Base-by-base conservation (phyloP, 2,329 filamentous ascomycete species). In the Curvularia sp. region DNA sequence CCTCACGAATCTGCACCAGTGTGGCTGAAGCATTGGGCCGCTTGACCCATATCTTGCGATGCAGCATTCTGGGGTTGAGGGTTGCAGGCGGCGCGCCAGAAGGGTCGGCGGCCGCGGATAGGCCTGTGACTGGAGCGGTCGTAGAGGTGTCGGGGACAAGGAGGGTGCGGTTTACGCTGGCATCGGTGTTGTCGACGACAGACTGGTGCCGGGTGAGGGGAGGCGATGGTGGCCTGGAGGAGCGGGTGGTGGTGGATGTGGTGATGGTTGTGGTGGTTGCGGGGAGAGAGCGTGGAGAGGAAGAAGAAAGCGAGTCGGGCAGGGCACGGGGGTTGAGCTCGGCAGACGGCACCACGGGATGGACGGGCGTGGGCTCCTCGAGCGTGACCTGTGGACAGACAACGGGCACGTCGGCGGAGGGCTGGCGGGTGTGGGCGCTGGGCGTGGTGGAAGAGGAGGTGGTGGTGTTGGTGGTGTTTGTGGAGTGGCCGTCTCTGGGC, bases 41-140 rank as follows among this genome's bases (percentile, higher is more conserved):
- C 81, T 90, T 95, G 74, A 98, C 94, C 95, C 95, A 99, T 69
- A 98, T 88, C 83, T 96, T 97, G 75, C 92, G 86, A 57, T 84
- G 87, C 65, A 75, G 74, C 75, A 77, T 75, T 66, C 63, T 54
- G 63, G 72, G 60, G 71, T 64, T 66, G 71, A 73, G 62, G 66
- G 63, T 55, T 49, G 70, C 54, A 8, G 77, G 59, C 15, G 49
- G 70, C 19, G 72, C 59, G 75, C 73, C 60, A 72, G 77, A 71
- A 70, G 82, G 76, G 77, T 80, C 78, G 64, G 75, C 70, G 63
- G 74, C 62, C 21, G 66, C 59, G 13, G 68, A 62, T 41, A 68
- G 63, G 49, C 52, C 63, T 15, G 66, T 60, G 51, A 79, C 71
- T 15, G 59, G 43, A 39, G 63, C 57, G 36, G 65, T 49, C n/a